Evolutionary conservation across 805 yeast species (phyloP).

Genomic region (Pichia scutulata): DNA sequence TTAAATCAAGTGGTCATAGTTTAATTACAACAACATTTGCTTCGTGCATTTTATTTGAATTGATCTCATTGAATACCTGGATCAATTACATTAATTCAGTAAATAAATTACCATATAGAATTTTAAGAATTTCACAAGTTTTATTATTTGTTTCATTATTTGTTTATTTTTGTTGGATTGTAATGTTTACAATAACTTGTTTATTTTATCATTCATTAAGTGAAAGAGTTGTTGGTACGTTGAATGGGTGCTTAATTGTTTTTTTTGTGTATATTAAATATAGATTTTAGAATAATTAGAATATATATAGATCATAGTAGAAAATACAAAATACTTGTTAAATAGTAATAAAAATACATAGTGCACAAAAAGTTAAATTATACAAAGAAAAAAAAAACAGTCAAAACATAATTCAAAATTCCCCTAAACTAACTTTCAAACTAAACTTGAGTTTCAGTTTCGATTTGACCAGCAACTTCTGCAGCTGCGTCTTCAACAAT

Average conservation of each 20-base stretch:
- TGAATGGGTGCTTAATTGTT: constrained; percentile 32
- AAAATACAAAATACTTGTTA: not conserved
- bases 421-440: not conserved
- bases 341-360: not conserved
- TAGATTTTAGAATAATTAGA: not conserved
- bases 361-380: not conserved
- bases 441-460: not conserved
- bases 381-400: not conserved
- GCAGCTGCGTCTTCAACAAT: constrained; percentile 4
- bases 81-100: not conserved
- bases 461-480: not conserved
- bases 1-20: constrained; percentile 38
- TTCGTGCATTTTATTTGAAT: constrained; percentile 22
- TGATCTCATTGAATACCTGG: constrained; percentile 5
- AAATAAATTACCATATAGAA: not conserved
- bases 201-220: constrained; percentile 41
- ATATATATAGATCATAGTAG: not conserved
- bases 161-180: constrained; percentile 27
- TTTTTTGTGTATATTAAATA: constrained; percentile 19
- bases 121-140: not conserved
- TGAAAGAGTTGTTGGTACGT: constrained; percentile 39
- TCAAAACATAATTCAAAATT: not conserved
- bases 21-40: constrained; percentile 30
- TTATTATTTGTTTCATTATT: not conserved
- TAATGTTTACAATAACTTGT: constrained; percentile 36